Evolutionary conservation across 306 rosid genomes (phyloP), one percentile per base, ranked within the genome.

Genomic region (Dryas octopetala): DNA sequence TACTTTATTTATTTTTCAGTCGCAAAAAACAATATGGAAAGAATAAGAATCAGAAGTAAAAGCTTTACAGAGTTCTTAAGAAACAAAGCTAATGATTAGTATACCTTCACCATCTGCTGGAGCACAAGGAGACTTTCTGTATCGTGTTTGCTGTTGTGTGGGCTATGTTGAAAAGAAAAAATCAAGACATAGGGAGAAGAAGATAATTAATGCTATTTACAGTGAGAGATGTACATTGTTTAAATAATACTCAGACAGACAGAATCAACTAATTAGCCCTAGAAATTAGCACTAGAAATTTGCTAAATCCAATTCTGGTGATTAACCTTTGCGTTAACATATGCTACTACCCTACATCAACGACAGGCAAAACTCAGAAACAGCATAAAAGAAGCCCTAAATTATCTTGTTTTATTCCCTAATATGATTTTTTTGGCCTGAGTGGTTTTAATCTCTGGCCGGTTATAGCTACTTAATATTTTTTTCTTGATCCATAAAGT

Each of bases 111-210:
- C 86, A 15, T 71, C 92, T 4, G 96, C 49, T 26, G 97, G 98
- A 77, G 98, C 97, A 71, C 78, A 94, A 57, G 89, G 94, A 80
- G 98, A 94, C 76, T 91, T 94, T 83, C 96, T 85, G 87, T 94
- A 91, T 14, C 98, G 88, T 3, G 98, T 94, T 82, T 91, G 98
- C 86, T 91, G 98, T 74, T 90, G 97, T 43, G 96, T 90, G 46
- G 98, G 98, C 98, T 94, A 26, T 38, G 49, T 11, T 84, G 53
- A 78, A 73, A 55, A 63, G 50, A 76, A 5, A 76, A 10, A 68
- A 32, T 32, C 38, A 32, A 32, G 38, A 32, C 38, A 32, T 32
- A 32, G 38, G 38, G 38, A 32, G 38, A 32, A 32, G 38, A 32
- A 32, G 38, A 32, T 32, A 32, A 32, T 32, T 32, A 32, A 32